phyloP scores from a whole-genome alignment of 1,284 basidiomycete genomes.

The Pholiota adiposa region DNA sequence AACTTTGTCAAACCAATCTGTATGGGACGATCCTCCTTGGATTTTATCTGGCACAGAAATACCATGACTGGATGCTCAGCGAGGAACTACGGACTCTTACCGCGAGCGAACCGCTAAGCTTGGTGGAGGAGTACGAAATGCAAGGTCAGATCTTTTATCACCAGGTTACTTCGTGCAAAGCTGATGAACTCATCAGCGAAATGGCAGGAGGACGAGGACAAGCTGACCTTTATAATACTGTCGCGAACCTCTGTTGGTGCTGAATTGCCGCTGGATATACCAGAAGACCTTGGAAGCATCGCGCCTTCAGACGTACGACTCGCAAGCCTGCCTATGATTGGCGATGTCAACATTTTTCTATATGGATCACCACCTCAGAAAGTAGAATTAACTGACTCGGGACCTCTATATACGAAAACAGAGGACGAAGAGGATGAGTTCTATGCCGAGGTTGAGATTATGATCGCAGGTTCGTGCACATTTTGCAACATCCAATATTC shows the following conservation, averaged over 20 bases:
- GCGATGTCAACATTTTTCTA: slow-evolving; percentile 93
- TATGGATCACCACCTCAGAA: slow-evolving; percentile 45
- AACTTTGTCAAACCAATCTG: not conserved
- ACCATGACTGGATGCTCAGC: slow-evolving; percentile 92
- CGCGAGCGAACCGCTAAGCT: slow-evolving; percentile 83
- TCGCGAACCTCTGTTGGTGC: slow-evolving; percentile 37
- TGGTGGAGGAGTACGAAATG: slow-evolving; percentile 92
- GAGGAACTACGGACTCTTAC: slow-evolving; percentile 78
- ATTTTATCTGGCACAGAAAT: slow-evolving; percentile 56
- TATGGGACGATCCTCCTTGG: not conserved
- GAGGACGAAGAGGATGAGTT: slow-evolving; percentile 28
- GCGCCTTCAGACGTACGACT: slow-evolving; percentile 40
- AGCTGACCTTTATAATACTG: slow-evolving; percentile 92
- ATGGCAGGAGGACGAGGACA: slow-evolving; percentile 90
- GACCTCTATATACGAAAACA: slow-evolving; percentile 23
- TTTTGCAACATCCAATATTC: not conserved
- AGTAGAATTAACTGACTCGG: not conserved
- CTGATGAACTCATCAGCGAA: slow-evolving; percentile 51
- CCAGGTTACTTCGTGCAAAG: not conserved
- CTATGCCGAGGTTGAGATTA: slow-evolving; percentile 37
- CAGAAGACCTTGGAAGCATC: slow-evolving; percentile 6
- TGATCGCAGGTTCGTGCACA: slow-evolving; percentile 35
- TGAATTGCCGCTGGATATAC: not conserved
- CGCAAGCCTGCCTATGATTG: slow-evolving; percentile 73
- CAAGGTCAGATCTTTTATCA: slow-evolving; percentile 59